Conservation (phyloP, 148 eudicot genomes). For the Camellia japonica region DNA sequence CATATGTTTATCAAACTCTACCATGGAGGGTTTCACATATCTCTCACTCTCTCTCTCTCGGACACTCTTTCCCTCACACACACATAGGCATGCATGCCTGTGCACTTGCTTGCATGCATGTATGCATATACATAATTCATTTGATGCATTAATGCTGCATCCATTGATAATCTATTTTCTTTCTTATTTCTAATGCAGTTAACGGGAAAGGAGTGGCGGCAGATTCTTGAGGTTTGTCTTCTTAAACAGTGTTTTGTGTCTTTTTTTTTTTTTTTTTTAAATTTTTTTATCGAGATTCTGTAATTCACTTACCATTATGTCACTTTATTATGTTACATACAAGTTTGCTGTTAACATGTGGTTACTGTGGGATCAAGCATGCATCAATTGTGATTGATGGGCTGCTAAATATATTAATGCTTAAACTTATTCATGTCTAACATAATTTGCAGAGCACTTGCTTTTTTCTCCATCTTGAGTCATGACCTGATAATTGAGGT, state of each 20-base stretch:
- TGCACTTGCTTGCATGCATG: neutral
- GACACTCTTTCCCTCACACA: neutral
- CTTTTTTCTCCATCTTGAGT: constrained; percentile 30
- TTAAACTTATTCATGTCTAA: constrained; percentile 22
- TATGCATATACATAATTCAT: neutral
- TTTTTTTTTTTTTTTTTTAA: neutral
- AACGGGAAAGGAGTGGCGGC: constrained; percentile 80
- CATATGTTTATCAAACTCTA: neutral
- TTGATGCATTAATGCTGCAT: neutral
- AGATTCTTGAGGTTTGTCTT: constrained; percentile 77
- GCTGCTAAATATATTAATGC: constrained; percentile 13
- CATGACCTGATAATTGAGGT: constrained; percentile 42
- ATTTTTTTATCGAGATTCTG: neutral
- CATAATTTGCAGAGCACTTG: constrained; percentile 40
- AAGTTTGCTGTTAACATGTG: neutral
- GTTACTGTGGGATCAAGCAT: neutral
- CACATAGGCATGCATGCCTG: neutral
- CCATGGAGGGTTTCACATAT: neutral
- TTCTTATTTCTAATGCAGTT: constrained; percentile 51
- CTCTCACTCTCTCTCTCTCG: neutral
- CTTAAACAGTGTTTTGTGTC: neutral
- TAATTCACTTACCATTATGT: neutral
- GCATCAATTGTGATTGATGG: constrained; percentile 17
- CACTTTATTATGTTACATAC: neutral
- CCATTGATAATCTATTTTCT: neutral